These are phyloP conservation scores for Aschersonia sp. DNA, from an alignment of 2,329 filamentous ascomycete species.

Conservation along the genomic window DNA sequence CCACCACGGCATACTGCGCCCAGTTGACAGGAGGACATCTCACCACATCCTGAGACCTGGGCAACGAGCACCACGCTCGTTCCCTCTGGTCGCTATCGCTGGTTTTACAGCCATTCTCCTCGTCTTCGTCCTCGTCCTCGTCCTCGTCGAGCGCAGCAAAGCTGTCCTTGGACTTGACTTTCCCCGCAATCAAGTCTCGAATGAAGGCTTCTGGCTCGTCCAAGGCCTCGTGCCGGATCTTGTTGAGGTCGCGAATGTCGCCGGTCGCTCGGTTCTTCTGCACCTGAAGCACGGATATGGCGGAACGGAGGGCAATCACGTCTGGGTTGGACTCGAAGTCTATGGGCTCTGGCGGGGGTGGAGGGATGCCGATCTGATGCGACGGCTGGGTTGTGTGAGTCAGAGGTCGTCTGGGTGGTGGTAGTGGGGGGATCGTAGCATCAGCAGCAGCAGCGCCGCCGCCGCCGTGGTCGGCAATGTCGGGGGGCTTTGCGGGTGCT, in stretches of 20 bases:
- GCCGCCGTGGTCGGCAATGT: slow-evolving; percentile 1
- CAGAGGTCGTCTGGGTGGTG: slow-evolving; percentile 20
- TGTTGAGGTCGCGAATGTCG: slow-evolving; percentile 58
- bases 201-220: slow-evolving; percentile 59
- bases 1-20: slow-evolving; percentile 85
- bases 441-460: background rate
- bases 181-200: slow-evolving; percentile 49
- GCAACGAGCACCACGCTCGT: slow-evolving; percentile 47
- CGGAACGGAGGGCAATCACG: slow-evolving; percentile 71
- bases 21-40: slow-evolving; percentile 86
- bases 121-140: slow-evolving; percentile 12
- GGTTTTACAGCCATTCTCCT: slow-evolving; percentile 6
- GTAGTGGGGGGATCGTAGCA: background rate
- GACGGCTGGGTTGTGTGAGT: slow-evolving; percentile 28
- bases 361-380: slow-evolving; percentile 22
- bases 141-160: slow-evolving; percentile 10
- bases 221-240: slow-evolving; percentile 56
- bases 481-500: slow-evolving; percentile 18
- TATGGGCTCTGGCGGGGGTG: slow-evolving; percentile 36
- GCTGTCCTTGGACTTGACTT: slow-evolving; percentile 24
- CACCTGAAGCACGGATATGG: slow-evolving; percentile 74
- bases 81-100: slow-evolving; percentile 10
- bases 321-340: slow-evolving; percentile 60
- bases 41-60: slow-evolving; percentile 66
- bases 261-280: slow-evolving; percentile 64